Conservation (phyloP, 805 yeast species). For the Pichia nakasei region DNA sequence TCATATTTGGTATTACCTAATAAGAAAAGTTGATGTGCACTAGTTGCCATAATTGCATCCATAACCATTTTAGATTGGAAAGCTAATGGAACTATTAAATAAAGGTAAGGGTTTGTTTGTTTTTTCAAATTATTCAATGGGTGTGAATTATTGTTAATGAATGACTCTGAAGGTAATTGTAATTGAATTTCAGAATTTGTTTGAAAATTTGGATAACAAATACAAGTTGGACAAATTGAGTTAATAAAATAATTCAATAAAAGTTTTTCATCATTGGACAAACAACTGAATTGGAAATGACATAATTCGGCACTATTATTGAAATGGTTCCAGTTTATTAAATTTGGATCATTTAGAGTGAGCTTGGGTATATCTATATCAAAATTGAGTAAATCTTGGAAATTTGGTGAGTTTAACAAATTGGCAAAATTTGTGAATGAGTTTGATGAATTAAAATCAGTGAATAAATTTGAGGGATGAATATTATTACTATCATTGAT, state of each 20-base stretch:
- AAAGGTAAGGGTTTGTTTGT: conserved; percentile 28
- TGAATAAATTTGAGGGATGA: neutral
- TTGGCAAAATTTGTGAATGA: neutral
- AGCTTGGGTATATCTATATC: neutral
- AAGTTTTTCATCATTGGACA: conserved; percentile 13
- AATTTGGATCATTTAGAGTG: neutral
- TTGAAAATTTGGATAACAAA: conserved; percentile 27
- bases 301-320: neutral
- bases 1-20: conserved; percentile 24
- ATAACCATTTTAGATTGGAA: conserved; percentile 25
- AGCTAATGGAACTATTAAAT: conserved; percentile 31
- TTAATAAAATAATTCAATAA: conserved; percentile 28
- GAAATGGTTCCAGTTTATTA: neutral
- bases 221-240: conserved; percentile 31
- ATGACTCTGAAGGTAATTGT: neutral
- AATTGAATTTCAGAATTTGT: neutral
- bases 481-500: neutral
- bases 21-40: conserved; percentile 29
- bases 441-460: neutral
- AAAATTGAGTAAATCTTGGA: neutral
- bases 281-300: neutral
- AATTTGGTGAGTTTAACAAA: neutral
- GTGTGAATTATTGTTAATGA: no score
- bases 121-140: conserved; percentile 15
- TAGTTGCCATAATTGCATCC: conserved; percentile 29